These are phyloP conservation scores for Fragilaria radians DNA, from an alignment of 108 stramenopile species.

Conservation along the genomic window DNA sequence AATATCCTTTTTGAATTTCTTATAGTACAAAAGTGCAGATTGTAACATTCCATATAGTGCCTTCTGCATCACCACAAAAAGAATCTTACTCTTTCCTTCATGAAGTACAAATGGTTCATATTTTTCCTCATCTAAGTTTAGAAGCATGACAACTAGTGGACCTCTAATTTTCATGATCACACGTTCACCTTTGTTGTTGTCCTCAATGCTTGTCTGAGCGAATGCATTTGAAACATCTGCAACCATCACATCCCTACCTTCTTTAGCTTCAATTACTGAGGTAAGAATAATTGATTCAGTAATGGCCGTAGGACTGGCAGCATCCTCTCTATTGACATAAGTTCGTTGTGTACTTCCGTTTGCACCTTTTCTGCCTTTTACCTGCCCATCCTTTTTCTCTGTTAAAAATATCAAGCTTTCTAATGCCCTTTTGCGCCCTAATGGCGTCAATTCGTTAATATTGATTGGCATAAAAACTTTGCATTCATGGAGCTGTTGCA, in stretches of 20 bases:
- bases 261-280: slow-evolving; percentile 27
- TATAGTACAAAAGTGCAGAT: background rate
- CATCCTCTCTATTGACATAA: slow-evolving; percentile 17
- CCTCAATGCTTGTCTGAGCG: slow-evolving; percentile 17
- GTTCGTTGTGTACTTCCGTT: slow-evolving; percentile 27
- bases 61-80: background rate
- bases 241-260: slow-evolving; percentile 25
- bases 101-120: too few species aligned
- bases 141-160: too few species aligned
- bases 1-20: background rate
- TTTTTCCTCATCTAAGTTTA: too few species aligned
- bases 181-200: slow-evolving; percentile 7
- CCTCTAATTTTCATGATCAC: slow-evolving; percentile 14
- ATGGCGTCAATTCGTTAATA: slow-evolving; percentile 6
- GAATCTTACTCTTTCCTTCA: background rate
- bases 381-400: slow-evolving; percentile 18
- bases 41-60: background rate
- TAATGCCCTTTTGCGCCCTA: slow-evolving; percentile 11
- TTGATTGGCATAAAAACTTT: slow-evolving; percentile 16
- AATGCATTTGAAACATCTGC: slow-evolving; percentile 36
- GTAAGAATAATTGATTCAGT: too few species aligned
- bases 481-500: slow-evolving; percentile 29
- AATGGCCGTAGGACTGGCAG: slow-evolving; percentile 21
- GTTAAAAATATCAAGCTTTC: slow-evolving; percentile 28
- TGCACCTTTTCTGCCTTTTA: slow-evolving; percentile 24